These are phyloP conservation scores for Erodium chrysanthum DNA, from an alignment of 441 rosid species.

Conservation along the genomic window DNA sequence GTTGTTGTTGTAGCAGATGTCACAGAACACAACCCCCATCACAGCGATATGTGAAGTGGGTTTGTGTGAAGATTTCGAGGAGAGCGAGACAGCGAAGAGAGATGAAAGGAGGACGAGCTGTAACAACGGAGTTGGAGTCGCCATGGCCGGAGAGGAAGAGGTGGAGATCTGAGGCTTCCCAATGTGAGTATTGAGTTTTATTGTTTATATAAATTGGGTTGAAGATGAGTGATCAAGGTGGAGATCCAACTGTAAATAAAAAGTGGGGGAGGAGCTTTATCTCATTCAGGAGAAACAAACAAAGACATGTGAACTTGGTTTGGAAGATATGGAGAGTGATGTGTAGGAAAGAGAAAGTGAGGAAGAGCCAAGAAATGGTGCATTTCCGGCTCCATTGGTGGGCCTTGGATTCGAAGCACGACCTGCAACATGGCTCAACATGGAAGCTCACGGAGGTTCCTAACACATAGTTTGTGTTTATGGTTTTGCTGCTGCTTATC, in stretches of 20 bases:
- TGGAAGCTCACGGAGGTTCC: not conserved
- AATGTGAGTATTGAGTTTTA: constrained; percentile 22
- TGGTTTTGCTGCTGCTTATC: not conserved
- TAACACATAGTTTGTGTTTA: not conserved
- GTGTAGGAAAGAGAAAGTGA: constrained; percentile 20
- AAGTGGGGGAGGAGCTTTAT: constrained; percentile 24
- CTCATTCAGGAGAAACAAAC: constrained; percentile 30
- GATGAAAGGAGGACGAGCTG: constrained; percentile 27
- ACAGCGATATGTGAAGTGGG: constrained; percentile 46
- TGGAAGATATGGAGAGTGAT: constrained; percentile 36
- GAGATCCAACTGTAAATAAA: constrained; percentile 36
- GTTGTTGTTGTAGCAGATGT: constrained; percentile 88
- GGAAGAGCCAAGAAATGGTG: not conserved
- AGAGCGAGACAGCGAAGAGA: constrained; percentile 27
- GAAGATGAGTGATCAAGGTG: constrained; percentile 29
- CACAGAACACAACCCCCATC: constrained; percentile 89
- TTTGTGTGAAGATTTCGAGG: constrained; percentile 27
- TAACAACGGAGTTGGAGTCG: not conserved
- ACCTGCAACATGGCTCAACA: not conserved
- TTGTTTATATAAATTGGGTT: constrained; percentile 13
- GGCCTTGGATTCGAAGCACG: not conserved
- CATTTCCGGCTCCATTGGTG: not conserved
- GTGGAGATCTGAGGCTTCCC: too few relatives aligned
- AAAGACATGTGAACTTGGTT: constrained; percentile 59
- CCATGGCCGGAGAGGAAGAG: too few relatives aligned